These are phyloP conservation scores for Yamadazyma triangularis DNA, from an alignment of 1,139 yeast species.

Conservation along the genomic window DNA sequence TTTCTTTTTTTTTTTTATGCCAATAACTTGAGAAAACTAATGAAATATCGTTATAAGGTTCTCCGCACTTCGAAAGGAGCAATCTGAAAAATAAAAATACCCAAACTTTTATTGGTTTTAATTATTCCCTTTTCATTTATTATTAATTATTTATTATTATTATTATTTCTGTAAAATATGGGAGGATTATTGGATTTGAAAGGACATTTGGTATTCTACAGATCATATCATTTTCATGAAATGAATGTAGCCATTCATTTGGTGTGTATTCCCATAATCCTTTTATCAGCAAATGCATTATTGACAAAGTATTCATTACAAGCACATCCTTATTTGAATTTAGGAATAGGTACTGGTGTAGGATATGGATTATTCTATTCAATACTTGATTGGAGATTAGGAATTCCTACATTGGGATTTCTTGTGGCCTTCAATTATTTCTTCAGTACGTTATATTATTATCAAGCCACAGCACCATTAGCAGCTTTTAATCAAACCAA, in stretches of 20 bases:
- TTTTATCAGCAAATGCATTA: constrained; percentile 49
- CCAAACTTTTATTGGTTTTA: too few species aligned
- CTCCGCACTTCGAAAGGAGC: too few species aligned
- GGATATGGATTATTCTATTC: constrained; percentile 40
- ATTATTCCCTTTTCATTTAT: too few species aligned
- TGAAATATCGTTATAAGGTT: too few species aligned
- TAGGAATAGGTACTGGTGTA: constrained; percentile 30
- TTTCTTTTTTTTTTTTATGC: too few species aligned
- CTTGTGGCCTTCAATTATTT: constrained; percentile 23
- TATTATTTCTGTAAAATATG: too few species aligned
- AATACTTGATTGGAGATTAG: constrained; percentile 38
- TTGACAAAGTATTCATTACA: constrained; percentile 19
- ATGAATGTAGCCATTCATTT: constrained; percentile 75
- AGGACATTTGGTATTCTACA: constrained; percentile 74
- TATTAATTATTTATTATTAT: too few species aligned
- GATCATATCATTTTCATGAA: constrained; percentile 71
- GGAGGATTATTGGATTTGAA: constrained; percentile 45
- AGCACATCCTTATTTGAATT: constrained; percentile 33
- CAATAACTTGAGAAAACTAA: too few species aligned
- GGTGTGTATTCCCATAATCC: constrained; percentile 73
- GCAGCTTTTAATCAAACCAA: constrained; percentile 10
- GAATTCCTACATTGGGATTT: constrained; percentile 30
- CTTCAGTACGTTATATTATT: constrained; percentile 24
- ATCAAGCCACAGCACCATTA: constrained; percentile 19
- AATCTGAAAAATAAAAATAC: too few species aligned